Evolutionary conservation across 2,329 filamentous ascomycete genomes (phyloP), one percentile per base, ranked within the genome.

Genomic region (Drechmeria coniospora): DNA sequence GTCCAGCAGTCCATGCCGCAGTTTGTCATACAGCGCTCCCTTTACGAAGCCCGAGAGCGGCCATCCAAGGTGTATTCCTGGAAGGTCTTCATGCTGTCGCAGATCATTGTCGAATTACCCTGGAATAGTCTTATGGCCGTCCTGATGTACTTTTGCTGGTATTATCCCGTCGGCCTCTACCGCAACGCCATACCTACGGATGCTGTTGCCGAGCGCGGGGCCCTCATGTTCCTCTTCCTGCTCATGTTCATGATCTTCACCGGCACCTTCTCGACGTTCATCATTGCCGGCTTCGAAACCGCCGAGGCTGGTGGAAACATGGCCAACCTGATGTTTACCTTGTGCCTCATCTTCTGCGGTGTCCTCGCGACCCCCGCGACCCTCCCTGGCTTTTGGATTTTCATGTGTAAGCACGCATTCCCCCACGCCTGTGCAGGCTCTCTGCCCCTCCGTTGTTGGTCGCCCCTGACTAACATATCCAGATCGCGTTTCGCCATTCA

Each of bases 21-120:
- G 41, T 92, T 92, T 40, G 77, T 90, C 40, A 73, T 76, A 15
- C 81, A 90, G 44, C 73, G 83, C 28, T 71, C 76, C 9, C 61
- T 92, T 0, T 92, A 90, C 51, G 83, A 92, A 54, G 79, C 79
- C 18, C 79, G 81, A 27, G 83, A 92, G 54, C 71, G 81, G 4
- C 82, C 82, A 0, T 81, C 77, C 27, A 87, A 86, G 56, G 73
- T 80, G 0, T 92, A 92, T 52, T 74, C 72, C 28, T 92, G 82
- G 83, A 74, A 79, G 47, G 71, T 82, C 5, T 92, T 92, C 47
- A 80, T 92, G 65, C 58, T 87, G 17, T 73, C 77, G 32, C 80
- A 86, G 50, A 79, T 93, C 37, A 56, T 84, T 17, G 81, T 87
- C 33, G 86, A 93, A 50, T 57, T 93, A 2, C 81, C 83, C 0